These are phyloP conservation scores for Fusarium hainanense DNA, from an alignment of 2,329 filamentous ascomycete species.

Conservation along the genomic window DNA sequence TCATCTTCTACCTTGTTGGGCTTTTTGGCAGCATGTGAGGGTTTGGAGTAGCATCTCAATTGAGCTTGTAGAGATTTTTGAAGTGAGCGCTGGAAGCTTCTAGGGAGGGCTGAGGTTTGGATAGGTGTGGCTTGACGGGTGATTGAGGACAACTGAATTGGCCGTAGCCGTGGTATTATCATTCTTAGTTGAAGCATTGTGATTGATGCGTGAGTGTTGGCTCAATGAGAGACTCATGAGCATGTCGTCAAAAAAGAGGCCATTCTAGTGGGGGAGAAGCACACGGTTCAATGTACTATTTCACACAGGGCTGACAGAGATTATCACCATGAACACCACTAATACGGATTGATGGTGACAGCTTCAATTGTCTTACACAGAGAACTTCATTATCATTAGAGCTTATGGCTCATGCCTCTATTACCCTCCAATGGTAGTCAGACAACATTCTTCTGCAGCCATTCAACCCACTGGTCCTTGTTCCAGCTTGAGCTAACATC, in stretches of 20 bases:
- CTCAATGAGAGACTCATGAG: slow-evolving; percentile 14
- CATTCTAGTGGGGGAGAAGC: slow-evolving; percentile 17
- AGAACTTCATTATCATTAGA: slow-evolving; percentile 18
- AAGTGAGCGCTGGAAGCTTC: slow-evolving; percentile 36
- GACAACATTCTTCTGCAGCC: slow-evolving; percentile 70
- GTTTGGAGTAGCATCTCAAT: slow-evolving; percentile 44
- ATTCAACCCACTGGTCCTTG: slow-evolving; percentile 85
- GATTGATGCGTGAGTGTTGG: slow-evolving; percentile 7
- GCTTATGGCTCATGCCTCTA: slow-evolving; percentile 6
- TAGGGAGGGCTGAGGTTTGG: slow-evolving; percentile 13
- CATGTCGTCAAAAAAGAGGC: slow-evolving; percentile 24
- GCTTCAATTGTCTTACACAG: slow-evolving; percentile 7
- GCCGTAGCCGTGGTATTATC: slow-evolving; percentile 33
- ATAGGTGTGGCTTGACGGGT: neutral
- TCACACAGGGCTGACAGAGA: neutral
- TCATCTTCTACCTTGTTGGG: slow-evolving; percentile 40
- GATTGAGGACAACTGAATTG: slow-evolving; percentile 27
- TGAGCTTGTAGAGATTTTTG: slow-evolving; percentile 42
- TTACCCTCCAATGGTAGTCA: slow-evolving; percentile 39
- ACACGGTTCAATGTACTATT: neutral
- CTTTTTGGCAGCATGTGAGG: slow-evolving; percentile 16
- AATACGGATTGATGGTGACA: neutral
- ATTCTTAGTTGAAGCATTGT: slow-evolving; percentile 41
- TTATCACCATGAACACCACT: slow-evolving; percentile 5
- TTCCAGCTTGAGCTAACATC: slow-evolving; percentile 84